Evolutionary conservation across 1,284 basidiomycete species (phyloP), one percentile per base, ranked within the genome.

Genomic region (Phellopilus nigrolimitatus): DNA sequence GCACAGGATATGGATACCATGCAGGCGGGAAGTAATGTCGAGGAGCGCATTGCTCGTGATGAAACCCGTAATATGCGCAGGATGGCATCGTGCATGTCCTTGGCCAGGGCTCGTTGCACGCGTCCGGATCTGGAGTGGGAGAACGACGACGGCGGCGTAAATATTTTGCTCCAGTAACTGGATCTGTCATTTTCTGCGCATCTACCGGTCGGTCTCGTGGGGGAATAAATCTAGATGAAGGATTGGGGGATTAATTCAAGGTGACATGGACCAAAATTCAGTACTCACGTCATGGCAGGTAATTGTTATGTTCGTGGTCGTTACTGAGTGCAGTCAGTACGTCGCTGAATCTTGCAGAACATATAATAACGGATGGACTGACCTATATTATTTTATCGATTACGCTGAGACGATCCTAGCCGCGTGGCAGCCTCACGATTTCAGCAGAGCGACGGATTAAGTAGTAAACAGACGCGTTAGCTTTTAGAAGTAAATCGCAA

Each of bases 91-190:
- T 22, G 17, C 49, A 51, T 24, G 49, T 51, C 7, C 31, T 42
- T 6, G 49, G 49, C 5, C 27, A 30, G 13, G 49, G 42, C 15
- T 45, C 17, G 3, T 21, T 22, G 28, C 24, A n/a, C 15, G 38
- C 31, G n/a, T 47, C 28, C 24, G 28, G 7, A 8, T 47, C 27
- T 19, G 27, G 44, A 27, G 34, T 36, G 19, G 34, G 37, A 15
- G 28, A n/a, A 3, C 15, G 36, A 12, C 37, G 34, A 24, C 27
- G 12, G 8, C 19, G 19, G 5, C 31, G 51, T n/a, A 39, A 33
- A 36, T 34, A 40, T 6, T n/a, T 47, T 3, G 51, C 51, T 13
- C 51, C 51, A 31, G 51, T 52, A 22, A 28, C 27, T 22, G 51
- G 51, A 47, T 52, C 51, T 15, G 37, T 41, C 21, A 42, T 25